Percentiles rank a stretch among this genome's conserved stretches.
Conservation (phyloP, 1,284 basidiomycete genomes). For the Tilletia caries region DNA sequence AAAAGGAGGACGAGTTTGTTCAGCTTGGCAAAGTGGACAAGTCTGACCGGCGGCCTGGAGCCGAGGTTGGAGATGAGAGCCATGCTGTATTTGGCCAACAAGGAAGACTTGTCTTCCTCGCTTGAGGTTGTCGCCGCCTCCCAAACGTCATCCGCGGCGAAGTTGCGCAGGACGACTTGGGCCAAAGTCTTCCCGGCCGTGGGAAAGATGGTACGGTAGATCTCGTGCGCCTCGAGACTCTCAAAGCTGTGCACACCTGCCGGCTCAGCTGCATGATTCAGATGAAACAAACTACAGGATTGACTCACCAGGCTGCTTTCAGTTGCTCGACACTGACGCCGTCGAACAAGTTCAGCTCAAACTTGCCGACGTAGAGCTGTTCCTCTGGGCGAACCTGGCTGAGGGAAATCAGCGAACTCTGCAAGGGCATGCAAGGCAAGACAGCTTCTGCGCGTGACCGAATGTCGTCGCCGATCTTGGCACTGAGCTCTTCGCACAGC, state of each 20-base stretch:
- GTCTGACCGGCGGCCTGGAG: conserved; percentile 30
- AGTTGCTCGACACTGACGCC: background rate
- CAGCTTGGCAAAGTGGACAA: conserved; percentile 21
- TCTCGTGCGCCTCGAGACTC: conserved; percentile 25
- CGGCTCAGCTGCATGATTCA: too few species aligned
- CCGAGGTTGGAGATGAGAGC: conserved; percentile 20
- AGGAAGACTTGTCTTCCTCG: background rate
- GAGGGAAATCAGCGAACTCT: conserved; percentile 34
- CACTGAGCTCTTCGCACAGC: background rate
- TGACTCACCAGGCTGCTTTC: background rate
- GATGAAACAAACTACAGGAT: background rate
- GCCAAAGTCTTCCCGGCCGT: conserved; percentile 22
- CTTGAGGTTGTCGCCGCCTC: background rate
- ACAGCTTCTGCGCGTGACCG: conserved; percentile 14
- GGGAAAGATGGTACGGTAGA: conserved; percentile 43
- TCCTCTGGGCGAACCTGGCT: conserved; percentile 22
- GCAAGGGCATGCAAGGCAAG: conserved; percentile 41
- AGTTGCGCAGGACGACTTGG: conserved; percentile 28
- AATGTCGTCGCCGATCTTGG: background rate
- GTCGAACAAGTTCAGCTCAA: background rate
- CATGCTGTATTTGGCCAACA: background rate
- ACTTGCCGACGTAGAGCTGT: background rate
- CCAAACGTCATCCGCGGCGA: background rate
- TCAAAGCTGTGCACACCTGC: background rate
- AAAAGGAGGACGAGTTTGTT: conserved; percentile 25